phyloP scores from a whole-genome alignment of 192 early-diverging fungal genomes.

The Coemansia sp. region DNA sequence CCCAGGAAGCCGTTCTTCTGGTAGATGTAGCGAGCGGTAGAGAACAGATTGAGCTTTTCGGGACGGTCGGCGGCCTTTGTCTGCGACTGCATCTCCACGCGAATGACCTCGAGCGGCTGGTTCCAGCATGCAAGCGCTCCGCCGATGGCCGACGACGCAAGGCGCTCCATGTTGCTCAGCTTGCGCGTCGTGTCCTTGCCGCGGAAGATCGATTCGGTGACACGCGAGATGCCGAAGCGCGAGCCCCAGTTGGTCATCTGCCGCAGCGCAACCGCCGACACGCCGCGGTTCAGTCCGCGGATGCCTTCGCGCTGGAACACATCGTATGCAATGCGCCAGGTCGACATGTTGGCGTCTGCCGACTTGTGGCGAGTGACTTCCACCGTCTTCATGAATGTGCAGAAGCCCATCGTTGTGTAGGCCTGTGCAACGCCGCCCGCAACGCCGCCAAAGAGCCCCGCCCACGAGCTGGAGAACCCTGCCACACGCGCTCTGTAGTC shows the following conservation, averaged over 20 bases:
- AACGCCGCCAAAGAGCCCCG: conserved; percentile 93
- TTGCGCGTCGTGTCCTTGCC: conserved; percentile 69
- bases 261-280: conserved; percentile 95
- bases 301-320: conserved; percentile 94
- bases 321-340: conserved; percentile 81
- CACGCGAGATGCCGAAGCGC: conserved; percentile 82
- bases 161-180: conserved; percentile 46
- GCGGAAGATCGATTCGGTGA: conserved; percentile 61
- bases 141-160: conserved; percentile 75
- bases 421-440: conserved; percentile 94
- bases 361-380: conserved; percentile 97
- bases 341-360: conserved; percentile 66
- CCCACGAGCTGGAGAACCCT: conserved; percentile 51
- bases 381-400: conserved; percentile 99
- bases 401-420: conserved; percentile 99
- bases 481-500: conserved; percentile 61
- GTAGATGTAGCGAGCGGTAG: conserved; percentile 88
- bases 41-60: conserved; percentile 86
- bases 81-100: conserved; percentile 98
- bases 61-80: conserved; percentile 85
- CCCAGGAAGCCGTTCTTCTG: conserved; percentile 86
- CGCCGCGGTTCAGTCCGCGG: conserved; percentile 96
- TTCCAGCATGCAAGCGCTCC: conserved; percentile 97
- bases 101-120: conserved; percentile 98
- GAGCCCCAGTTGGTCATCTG: conserved; percentile 99